These are phyloP conservation scores for Collybiopsis confluens DNA, from an alignment of 768 basidiomycete species.

Conservation along the genomic window DNA sequence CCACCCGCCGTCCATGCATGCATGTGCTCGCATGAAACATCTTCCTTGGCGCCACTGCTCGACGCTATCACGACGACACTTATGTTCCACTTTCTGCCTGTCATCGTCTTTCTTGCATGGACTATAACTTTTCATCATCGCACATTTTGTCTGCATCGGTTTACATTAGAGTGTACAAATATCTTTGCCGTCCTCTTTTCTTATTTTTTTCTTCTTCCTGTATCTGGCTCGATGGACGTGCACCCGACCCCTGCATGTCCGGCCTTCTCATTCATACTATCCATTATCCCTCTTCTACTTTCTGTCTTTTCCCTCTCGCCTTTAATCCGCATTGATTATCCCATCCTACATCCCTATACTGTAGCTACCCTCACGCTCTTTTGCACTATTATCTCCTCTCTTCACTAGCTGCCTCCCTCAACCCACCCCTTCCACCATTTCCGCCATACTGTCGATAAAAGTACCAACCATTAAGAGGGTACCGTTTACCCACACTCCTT, in stretches of 20 bases:
- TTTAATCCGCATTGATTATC: not conserved
- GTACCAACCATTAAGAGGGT: not conserved
- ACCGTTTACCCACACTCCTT: not conserved
- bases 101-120: slow-evolving; percentile 4
- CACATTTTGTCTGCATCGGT: slow-evolving; percentile 3
- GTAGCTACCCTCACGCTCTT: not conserved
- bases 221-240: not conserved
- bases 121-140: not conserved
- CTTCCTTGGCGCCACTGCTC: not conserved
- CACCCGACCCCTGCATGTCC: not conserved
- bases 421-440: not conserved
- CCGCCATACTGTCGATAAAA: not conserved
- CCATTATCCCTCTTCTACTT: not conserved
- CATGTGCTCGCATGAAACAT: slow-evolving; percentile 1
- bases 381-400: not conserved
- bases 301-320: not conserved
- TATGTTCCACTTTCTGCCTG: not conserved
- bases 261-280: no score
- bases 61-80: slow-evolving; percentile 3
- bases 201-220: not conserved
- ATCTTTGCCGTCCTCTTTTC: not conserved
- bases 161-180: slow-evolving; percentile 5
- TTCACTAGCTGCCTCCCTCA: not conserved
- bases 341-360: not conserved
- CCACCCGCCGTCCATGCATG: not conserved